Conservation (phyloP, 1,284 basidiomycete genomes). For the Prillingera fragicola region DNA sequence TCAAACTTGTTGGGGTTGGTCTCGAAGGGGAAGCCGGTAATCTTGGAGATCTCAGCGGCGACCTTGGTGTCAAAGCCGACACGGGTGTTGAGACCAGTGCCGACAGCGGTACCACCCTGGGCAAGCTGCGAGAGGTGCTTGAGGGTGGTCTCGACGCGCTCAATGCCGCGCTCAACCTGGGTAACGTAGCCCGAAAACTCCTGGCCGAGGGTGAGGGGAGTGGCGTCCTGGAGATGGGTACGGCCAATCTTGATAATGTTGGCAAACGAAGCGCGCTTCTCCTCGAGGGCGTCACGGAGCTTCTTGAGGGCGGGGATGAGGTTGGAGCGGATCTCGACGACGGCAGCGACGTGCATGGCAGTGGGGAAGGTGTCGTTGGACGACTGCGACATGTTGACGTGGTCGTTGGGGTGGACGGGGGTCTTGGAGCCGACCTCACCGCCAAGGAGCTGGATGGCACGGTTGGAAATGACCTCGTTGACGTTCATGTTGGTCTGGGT, state of each 20-base stretch:
- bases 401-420: slow-evolving; percentile 98
- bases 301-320: slow-evolving; percentile 82
- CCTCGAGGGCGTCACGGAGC: slow-evolving; percentile 75
- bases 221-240: slow-evolving; percentile 97
- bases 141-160: slow-evolving; percentile 72
- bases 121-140: slow-evolving; percentile 86
- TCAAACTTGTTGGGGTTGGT: slow-evolving; percentile 99
- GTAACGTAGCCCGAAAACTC: slow-evolving; percentile 98
- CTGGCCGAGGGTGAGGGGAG: slow-evolving; percentile 94
- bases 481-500: slow-evolving; percentile 99
- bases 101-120: slow-evolving; percentile 97
- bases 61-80: slow-evolving; percentile 95
- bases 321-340: slow-evolving; percentile 73
- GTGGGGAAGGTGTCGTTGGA: slow-evolving; percentile 99
- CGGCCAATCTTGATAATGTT: slow-evolving; percentile 98
- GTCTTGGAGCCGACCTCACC: slow-evolving; percentile 93
- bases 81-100: slow-evolving; percentile 95
- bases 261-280: slow-evolving; percentile 74
- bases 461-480: slow-evolving; percentile 99
- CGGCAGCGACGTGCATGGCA: slow-evolving; percentile 97
- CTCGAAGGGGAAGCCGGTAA: slow-evolving; percentile 84
- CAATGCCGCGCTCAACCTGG: slow-evolving; percentile 87
- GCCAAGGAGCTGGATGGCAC: slow-evolving; percentile 94
- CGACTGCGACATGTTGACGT: slow-evolving; percentile 99
- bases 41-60: slow-evolving; percentile 83